Percentiles rank a stretch among this genome's conserved stretches.
These are phyloP conservation scores for Tritrichomonas foetus DNA, from an alignment of 208 protist genomes.

Conservation along the genomic window DNA sequence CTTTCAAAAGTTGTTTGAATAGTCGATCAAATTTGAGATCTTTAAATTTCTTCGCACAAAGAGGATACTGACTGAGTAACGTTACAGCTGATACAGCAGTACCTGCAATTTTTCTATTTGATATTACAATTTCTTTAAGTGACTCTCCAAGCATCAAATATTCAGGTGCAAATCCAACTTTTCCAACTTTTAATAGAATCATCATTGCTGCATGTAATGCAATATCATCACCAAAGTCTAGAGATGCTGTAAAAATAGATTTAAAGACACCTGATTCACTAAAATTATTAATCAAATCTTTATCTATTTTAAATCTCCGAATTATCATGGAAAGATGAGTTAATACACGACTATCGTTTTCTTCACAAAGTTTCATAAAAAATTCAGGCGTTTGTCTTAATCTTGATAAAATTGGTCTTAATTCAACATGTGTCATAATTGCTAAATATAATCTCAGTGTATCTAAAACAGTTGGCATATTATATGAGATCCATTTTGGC, in stretches of 20 bases:
- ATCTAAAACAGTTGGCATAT: not conserved
- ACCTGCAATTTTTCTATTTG: not conserved
- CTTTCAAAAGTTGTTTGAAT: not conserved
- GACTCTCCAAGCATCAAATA: not conserved
- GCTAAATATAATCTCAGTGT: not conserved
- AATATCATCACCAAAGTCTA: not conserved
- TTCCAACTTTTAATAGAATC: not conserved
- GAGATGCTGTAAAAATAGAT: not conserved
- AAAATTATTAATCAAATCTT: not conserved
- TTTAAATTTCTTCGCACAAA: not conserved
- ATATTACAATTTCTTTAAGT: not conserved
- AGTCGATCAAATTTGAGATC: not conserved
- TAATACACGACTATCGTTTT: not conserved
- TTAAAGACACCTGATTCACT: not conserved
- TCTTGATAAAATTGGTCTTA: not conserved
- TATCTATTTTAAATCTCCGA: not conserved
- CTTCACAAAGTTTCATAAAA: not conserved
- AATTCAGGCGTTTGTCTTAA: not conserved
- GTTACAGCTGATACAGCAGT: not conserved
- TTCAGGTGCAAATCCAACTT: not conserved
- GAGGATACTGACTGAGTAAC: not conserved
- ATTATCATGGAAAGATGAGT: not conserved
- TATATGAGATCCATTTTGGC: not conserved
- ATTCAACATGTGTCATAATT: not conserved
- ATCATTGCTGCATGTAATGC: not conserved